Evolutionary conservation across 441 rosid genomes (phyloP), one percentile per base, ranked within the genome.

Genomic region (Bocquillonia castaneifolia): DNA sequence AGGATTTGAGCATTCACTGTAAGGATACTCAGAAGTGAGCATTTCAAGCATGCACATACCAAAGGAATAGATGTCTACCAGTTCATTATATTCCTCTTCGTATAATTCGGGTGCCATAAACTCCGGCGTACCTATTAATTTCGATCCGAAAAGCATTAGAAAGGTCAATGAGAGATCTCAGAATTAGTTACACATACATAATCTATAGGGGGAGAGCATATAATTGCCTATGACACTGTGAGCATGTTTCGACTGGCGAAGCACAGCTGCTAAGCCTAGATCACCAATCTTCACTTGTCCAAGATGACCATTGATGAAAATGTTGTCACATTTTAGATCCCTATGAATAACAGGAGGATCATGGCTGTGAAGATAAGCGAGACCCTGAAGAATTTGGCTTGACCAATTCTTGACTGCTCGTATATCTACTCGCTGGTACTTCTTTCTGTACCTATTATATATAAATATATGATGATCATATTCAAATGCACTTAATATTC

Each of bases 91-190:
- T 34, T 85, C 91, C 74, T 88, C 97, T 69, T 90, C 94, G 39
- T 90, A 90, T n/a, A 90, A 83, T 77, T 90, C 97, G 0, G 96
- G 96, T 48, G 96, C 96, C 96, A 90, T 90, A 80, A 88, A 90
- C 50, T 88, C 96, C 0, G 96, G 94, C 9, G 94, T 88, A 18
- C 89, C 92, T 59, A 26, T 22, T n/a, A 18, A 67, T 3, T 34
- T 39, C 63, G 63, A 28, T 15, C 45, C 44, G 17, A 53, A 26
- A 23, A 9, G 50, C 6, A 66, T 37, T 5, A 17, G 10, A 47
- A 64, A 57, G 37, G 17, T 22, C 17, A 22, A 37, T n/a, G 7
- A 22, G 22, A 47, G 17, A 55, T 50, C 20, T 14, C 58, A 14
- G 17, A 57, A 26, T 44, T 18, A 29, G 22, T 59, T 36, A 17